A percentile compares a stretch with the other conserved stretches of the same genome.
Evolutionary conservation across 108 stramenopile species (phyloP).

Genomic region (Skeletonema potamos): DNA sequence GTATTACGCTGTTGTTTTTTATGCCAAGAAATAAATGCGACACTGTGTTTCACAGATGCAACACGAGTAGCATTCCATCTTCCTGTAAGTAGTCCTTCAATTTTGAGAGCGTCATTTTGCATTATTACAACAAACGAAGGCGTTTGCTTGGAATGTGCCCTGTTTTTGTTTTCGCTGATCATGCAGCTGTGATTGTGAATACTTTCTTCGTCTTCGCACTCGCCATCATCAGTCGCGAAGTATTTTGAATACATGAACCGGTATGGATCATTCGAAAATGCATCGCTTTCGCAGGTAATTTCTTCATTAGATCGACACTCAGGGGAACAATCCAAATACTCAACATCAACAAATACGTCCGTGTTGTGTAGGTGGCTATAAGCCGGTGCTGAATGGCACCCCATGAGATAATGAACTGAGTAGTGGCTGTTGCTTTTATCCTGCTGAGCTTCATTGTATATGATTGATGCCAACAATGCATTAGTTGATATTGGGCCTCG

Average conservation of each 20-base stretch:
- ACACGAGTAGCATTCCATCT: constrained; percentile 24
- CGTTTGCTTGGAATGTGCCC: neutral
- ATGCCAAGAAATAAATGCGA: constrained; percentile 38
- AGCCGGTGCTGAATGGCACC: constrained; percentile 85
- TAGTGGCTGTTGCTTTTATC: constrained; percentile 13
- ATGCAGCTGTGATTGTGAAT: neutral
- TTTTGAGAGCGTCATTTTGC: constrained; percentile 34
- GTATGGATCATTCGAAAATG: constrained; percentile 62
- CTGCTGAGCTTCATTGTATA: constrained; percentile 10
- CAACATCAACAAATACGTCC: constrained; percentile 38
- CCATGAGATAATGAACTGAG: constrained; percentile 74
- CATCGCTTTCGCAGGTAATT: constrained; percentile 70
- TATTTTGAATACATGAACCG: constrained; percentile 46
- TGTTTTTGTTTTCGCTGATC: neutral
- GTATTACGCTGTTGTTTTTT: neutral
- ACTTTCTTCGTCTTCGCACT: neutral
- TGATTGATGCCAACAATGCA: constrained; percentile 47
- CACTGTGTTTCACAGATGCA: constrained; percentile 30
- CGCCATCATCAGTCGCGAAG: neutral
- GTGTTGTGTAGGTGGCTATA: constrained; percentile 74
- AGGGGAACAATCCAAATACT: constrained; percentile 82
- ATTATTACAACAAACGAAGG: constrained; percentile 37
- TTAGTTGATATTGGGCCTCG: constrained; percentile 72
- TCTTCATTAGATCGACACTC: constrained; percentile 56
- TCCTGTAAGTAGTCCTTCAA: constrained; percentile 6